Evolutionary conservation across 257 asterid genomes (phyloP).

Genomic region (Nicotiana knightiana): DNA sequence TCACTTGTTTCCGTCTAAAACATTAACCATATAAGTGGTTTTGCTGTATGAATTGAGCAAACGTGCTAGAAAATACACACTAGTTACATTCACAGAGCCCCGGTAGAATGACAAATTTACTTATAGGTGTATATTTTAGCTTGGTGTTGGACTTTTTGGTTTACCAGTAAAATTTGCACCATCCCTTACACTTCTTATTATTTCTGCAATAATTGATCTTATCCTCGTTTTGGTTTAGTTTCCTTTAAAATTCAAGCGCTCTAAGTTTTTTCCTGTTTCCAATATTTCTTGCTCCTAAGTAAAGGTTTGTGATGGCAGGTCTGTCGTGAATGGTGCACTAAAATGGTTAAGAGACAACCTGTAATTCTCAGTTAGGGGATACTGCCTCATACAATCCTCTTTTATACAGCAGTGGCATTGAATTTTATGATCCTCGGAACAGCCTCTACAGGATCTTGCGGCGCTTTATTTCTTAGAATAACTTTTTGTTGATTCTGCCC

Average conservation of each 20-base stretch:
- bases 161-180: not conserved
- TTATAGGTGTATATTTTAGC: not conserved
- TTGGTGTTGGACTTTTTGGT: not conserved
- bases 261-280: not conserved
- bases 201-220: not conserved
- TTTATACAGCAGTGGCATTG: not conserved
- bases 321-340: slow-evolving; percentile 13
- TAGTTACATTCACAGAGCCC: not conserved
- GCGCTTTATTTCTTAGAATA: not conserved
- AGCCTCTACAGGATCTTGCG: slow-evolving; percentile 8
- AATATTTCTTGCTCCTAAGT: not conserved
- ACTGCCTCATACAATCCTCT: slow-evolving; percentile 5
- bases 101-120: not conserved
- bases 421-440: not conserved
- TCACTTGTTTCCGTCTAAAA: not conserved
- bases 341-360: slow-evolving; percentile 11
- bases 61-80: not conserved
- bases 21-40: not conserved
- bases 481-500: not conserved
- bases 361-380: not conserved
- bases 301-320: not conserved
- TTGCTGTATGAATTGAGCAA: not conserved
- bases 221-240: not conserved
- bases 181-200: not conserved
- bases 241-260: not conserved